Evolutionary conservation across 106 monocot species (phyloP).

Genomic region (Triglochin maritima): DNA sequence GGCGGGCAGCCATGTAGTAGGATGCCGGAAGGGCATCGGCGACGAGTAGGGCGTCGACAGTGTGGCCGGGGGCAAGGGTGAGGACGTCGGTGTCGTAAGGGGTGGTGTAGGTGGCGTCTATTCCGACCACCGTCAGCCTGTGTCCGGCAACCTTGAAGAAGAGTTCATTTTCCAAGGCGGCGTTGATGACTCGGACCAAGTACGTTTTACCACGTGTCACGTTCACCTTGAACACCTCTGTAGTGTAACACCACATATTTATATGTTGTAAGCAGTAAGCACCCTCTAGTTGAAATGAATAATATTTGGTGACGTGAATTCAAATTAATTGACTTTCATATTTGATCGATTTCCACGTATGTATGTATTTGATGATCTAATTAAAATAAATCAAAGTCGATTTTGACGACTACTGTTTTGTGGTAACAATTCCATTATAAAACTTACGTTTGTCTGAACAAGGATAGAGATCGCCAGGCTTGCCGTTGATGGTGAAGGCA

Average conservation of each 20-base stretch:
- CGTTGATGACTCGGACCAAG: slow-evolving; percentile 74
- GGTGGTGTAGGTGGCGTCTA: slow-evolving; percentile 63
- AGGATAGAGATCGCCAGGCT: slow-evolving; percentile 44
- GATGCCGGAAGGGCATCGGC: slow-evolving; percentile 37
- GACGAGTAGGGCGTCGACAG: slow-evolving; percentile 53
- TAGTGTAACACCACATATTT: background rate
- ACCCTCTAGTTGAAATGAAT: background rate
- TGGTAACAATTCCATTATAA: no score
- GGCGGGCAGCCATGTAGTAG: slow-evolving; percentile 58
- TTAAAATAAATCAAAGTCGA: no score
- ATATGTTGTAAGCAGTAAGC: background rate
- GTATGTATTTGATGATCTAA: background rate
- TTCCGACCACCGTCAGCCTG: slow-evolving; percentile 52
- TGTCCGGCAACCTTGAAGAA: slow-evolving; percentile 84
- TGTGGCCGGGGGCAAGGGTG: slow-evolving; percentile 69
- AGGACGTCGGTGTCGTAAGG: slow-evolving; percentile 57
- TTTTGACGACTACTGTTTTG: no score
- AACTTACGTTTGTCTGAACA: slow-evolving; percentile 39
- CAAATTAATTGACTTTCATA: background rate
- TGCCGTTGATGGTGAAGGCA: slow-evolving; percentile 77
- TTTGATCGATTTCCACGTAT: background rate
- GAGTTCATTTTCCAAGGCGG: slow-evolving; percentile 61
- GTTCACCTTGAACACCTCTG: slow-evolving; percentile 43
- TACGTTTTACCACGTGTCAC: slow-evolving; percentile 47
- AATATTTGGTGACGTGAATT: background rate